These are phyloP conservation scores for Alternaria hordeiaustralica DNA, from an alignment of 2,329 filamentous ascomycete species.

Conservation along the genomic window DNA sequence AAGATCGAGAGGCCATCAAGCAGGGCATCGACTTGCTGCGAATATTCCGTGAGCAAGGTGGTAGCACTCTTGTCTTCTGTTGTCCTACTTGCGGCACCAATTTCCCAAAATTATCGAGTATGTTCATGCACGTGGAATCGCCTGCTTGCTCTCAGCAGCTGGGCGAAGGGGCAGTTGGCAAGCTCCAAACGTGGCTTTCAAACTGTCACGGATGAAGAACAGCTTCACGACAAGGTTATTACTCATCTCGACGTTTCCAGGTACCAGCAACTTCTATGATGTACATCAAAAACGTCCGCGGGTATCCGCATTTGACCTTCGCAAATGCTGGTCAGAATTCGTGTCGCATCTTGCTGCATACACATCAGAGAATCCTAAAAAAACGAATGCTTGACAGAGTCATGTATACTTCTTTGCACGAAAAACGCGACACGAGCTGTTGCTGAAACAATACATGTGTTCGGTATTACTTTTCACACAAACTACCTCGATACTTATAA, in stretches of 20 bases:
- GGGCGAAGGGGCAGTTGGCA: not conserved
- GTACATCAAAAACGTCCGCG: not conserved
- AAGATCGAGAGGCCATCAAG: not conserved
- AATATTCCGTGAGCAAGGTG: not conserved
- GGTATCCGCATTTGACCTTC: not conserved
- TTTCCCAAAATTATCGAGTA: conserved; percentile 15
- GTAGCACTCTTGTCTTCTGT: not conserved
- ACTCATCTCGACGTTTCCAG: not conserved
- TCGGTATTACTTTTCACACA: not conserved
- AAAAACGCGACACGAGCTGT: not conserved
- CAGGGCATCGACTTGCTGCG: not conserved
- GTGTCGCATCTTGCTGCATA: not conserved
- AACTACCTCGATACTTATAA: not conserved
- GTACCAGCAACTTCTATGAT: not conserved
- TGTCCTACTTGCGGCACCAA: conserved; percentile 11
- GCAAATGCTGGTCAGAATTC: not conserved
- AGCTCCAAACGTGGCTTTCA: not conserved
- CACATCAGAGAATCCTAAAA: not conserved
- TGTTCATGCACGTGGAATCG: conserved; percentile 21
- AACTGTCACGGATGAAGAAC: not conserved
- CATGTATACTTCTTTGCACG: not conserved
- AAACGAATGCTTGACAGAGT: accelerated
- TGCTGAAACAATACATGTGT: not conserved
- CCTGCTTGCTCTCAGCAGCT: conserved; percentile 15
- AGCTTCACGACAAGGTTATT: not conserved